Conservation (phyloP, 805 yeast genomes). For the Lipomyces anomalus region DNA sequence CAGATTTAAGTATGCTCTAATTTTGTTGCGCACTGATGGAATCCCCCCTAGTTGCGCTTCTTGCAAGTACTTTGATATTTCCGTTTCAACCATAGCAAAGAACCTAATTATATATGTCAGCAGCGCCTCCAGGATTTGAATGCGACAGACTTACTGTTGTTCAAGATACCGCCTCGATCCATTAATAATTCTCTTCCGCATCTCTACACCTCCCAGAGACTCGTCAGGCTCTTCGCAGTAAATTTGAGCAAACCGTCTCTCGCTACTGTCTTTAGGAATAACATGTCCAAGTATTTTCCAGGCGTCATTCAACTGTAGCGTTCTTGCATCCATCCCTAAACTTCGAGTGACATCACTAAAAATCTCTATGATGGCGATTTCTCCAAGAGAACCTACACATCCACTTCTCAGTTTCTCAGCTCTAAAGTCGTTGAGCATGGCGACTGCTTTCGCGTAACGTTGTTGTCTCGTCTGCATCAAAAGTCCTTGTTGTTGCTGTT, state of each 20-base stretch:
- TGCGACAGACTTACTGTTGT: no score
- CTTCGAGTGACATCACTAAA: constrained; percentile 51
- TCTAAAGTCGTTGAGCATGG: constrained; percentile 64
- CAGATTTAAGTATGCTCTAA: constrained; percentile 54
- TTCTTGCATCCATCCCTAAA: constrained; percentile 51
- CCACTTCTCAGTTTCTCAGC: constrained; percentile 1
- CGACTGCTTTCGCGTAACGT: constrained; percentile 64
- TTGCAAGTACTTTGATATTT: constrained; percentile 47
- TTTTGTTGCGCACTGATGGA: constrained; percentile 67
- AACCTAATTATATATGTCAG: no score
- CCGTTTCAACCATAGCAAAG: constrained; percentile 61
- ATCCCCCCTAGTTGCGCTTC: constrained; percentile 55
- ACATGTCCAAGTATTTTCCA: constrained; percentile 61
- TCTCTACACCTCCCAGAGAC: constrained; percentile 32
- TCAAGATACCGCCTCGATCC: constrained; percentile 63
- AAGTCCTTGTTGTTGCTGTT: constrained; percentile 11
- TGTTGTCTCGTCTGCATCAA: constrained; percentile 29
- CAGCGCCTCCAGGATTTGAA: no score
- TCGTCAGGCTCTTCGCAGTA: constrained; percentile 29
- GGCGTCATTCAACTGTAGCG: constrained; percentile 66
- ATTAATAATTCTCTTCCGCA: constrained; percentile 42
- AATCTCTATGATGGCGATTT: constrained; percentile 56
- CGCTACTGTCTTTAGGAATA: constrained; percentile 30
- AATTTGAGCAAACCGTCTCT: constrained; percentile 34
- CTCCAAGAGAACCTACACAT: no score